These are phyloP conservation scores for Stenogyne calaminthoides DNA, from an alignment of 305 asterid genomes.

Conservation along the genomic window DNA sequence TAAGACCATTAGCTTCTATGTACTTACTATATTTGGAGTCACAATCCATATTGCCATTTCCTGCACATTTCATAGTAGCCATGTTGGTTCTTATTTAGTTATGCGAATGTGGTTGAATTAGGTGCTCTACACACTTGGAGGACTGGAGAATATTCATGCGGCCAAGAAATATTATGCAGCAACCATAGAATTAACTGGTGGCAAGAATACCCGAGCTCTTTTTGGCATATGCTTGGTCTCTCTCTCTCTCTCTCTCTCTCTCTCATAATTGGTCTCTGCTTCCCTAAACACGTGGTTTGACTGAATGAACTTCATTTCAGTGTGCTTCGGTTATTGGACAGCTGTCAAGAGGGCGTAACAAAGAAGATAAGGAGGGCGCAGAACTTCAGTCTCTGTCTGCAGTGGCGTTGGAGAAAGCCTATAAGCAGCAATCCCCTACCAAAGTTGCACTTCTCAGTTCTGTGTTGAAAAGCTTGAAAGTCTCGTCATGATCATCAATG, in stretches of 20 bases:
- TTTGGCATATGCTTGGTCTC: slow-evolving; percentile 88
- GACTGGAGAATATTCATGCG: slow-evolving; percentile 87
- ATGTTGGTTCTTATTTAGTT: neutral
- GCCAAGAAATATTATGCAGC: slow-evolving; percentile 97
- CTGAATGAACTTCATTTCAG: slow-evolving; percentile 41
- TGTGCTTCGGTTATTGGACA: slow-evolving; percentile 82
- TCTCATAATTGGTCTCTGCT: neutral
- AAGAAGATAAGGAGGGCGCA: slow-evolving; percentile 79
- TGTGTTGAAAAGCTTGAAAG: slow-evolving; percentile 68
- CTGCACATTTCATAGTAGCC: neutral
- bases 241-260: no score
- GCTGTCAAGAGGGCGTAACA: slow-evolving; percentile 78
- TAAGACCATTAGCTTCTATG: neutral
- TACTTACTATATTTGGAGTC: neutral
- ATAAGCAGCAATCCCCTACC: slow-evolving; percentile 67
- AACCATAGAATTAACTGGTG: slow-evolving; percentile 89
- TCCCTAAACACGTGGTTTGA: neutral
- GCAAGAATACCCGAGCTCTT: slow-evolving; percentile 88
- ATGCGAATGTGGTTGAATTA: slow-evolving; percentile 34
- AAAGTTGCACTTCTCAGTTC: slow-evolving; percentile 57
- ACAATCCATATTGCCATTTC: neutral
- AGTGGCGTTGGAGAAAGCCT: slow-evolving; percentile 73
- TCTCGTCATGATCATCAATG: slow-evolving; percentile 40
- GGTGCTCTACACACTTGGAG: slow-evolving; percentile 97
- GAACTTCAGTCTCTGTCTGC: slow-evolving; percentile 79